Evolutionary conservation across 2,329 filamentous ascomycete genomes (phyloP).

Genomic region (Monosporascus cannonballus): DNA sequence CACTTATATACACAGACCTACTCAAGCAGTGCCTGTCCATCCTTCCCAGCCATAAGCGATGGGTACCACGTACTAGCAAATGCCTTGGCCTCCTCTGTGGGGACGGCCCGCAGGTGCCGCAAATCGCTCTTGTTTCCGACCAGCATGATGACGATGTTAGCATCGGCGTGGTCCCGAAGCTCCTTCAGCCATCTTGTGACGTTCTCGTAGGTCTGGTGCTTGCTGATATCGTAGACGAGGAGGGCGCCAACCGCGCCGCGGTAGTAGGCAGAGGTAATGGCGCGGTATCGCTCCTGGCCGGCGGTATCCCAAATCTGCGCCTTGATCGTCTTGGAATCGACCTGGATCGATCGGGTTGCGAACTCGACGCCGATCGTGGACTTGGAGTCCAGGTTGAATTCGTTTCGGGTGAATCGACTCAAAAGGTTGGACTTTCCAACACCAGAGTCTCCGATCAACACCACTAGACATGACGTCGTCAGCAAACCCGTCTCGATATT

Average conservation of each 20-base stretch:
- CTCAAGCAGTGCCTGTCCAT: background rate
- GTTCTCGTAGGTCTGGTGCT: slow-evolving; percentile 99
- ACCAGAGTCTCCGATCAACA: slow-evolving; percentile 97
- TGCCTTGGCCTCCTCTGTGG: slow-evolving; percentile 94
- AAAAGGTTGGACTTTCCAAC: slow-evolving; percentile 99
- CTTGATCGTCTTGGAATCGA: slow-evolving; percentile 99
- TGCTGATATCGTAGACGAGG: slow-evolving; percentile 99
- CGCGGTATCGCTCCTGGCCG: slow-evolving; percentile 96
- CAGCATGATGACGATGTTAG: slow-evolving; percentile 99
- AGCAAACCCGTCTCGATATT: slow-evolving; percentile 19
- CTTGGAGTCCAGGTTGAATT: slow-evolving; percentile 99
- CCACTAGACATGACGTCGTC: slow-evolving; percentile 53
- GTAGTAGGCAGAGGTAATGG: slow-evolving; percentile 99
- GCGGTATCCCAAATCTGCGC: slow-evolving; percentile 99
- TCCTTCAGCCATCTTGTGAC: slow-evolving; percentile 99
- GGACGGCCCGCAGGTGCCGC: slow-evolving; percentile 92
- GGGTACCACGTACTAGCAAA: slow-evolving; percentile 72
- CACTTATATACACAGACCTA: background rate
- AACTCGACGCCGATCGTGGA: slow-evolving; percentile 99
- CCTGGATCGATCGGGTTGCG: slow-evolving; percentile 95
- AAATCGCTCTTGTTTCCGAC: slow-evolving; percentile 99
- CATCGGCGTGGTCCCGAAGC: slow-evolving; percentile 93
- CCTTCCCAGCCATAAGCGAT: background rate
- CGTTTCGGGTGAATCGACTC: slow-evolving; percentile 98
- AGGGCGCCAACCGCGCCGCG: slow-evolving; percentile 94